A percentile compares a stretch with the other conserved stretches of the same genome.
These are phyloP conservation scores for Flaveria bidentis DNA, from an alignment of 129 eudicot genomes.

Conservation along the genomic window DNA sequence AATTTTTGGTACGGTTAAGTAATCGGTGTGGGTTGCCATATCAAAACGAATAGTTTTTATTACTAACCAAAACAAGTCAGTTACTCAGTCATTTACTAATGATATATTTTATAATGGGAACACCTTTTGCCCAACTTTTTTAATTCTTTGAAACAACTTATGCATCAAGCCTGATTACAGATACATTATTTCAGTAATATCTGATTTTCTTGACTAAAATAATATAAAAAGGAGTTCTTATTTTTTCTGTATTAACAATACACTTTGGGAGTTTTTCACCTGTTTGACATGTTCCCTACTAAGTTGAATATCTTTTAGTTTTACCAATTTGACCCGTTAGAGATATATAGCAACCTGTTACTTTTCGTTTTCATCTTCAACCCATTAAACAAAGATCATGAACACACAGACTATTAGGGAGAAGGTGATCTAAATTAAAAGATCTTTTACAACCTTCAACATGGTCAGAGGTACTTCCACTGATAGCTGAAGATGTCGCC, in stretches of 20 bases:
- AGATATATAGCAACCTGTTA: background rate
- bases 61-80: background rate
- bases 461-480: conserved; percentile 67
- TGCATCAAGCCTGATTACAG: background rate
- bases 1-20: background rate
- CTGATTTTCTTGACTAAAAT: background rate
- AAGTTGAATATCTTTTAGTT: background rate
- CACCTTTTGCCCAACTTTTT: background rate
- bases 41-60: background rate
- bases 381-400: background rate
- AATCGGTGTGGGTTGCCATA: background rate
- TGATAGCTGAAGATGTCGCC: conserved; percentile 72
- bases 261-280: background rate
- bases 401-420: background rate
- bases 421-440: background rate
- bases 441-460: conserved; percentile 65
- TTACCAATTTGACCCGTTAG: background rate
- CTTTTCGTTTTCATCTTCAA: background rate
- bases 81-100: background rate
- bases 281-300: background rate
- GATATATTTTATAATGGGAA: background rate
- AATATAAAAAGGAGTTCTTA: background rate
- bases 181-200: background rate
- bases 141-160: background rate
- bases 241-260: background rate